A percentile compares a stretch with the other conserved stretches of the same genome.
These are phyloP conservation scores for Lobosporangium transversale DNA, from an alignment of 192 early-diverging fungal genomes.

Conservation along the genomic window DNA sequence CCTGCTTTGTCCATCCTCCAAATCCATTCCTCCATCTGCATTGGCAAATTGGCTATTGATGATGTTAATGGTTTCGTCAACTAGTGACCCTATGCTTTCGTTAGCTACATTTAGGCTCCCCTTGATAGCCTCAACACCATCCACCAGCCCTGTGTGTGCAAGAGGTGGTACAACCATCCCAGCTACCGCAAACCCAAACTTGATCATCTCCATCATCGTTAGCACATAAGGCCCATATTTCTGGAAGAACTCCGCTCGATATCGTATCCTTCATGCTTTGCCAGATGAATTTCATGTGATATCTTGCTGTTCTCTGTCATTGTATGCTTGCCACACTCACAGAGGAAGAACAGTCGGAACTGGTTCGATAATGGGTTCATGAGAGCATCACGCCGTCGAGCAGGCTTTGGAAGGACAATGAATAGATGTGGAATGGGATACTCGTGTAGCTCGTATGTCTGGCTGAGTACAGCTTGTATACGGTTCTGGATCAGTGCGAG, in stretches of 20 bases:
- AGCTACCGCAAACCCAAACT: neutral
- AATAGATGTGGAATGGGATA: conserved; percentile 37
- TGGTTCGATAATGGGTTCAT: neutral
- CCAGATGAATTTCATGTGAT: conserved; percentile 7
- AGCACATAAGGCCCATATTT: conserved; percentile 21
- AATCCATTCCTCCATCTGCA: neutral
- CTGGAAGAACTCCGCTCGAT: conserved; percentile 16
- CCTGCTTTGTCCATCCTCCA: neutral
- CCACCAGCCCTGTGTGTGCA: neutral
- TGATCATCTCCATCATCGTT: conserved; percentile 21
- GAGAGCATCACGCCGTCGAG: neutral
- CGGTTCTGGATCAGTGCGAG: conserved; percentile 8
- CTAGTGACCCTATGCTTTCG: neutral
- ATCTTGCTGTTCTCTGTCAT: neutral
- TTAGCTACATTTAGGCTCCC: neutral
- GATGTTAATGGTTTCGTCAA: neutral
- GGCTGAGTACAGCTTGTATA: conserved; percentile 17
- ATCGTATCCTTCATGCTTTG: conserved; percentile 19
- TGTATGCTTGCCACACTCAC: conserved; percentile 22
- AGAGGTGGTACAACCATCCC: neutral
- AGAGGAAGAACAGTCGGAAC: conserved; percentile 21
- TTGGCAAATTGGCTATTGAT: neutral
- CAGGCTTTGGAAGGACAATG: conserved; percentile 12
- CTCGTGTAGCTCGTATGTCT: conserved; percentile 35
- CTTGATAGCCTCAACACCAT: neutral